Base-by-base conservation (phyloP, 2,329 filamentous ascomycete genomes). In the Penicillium polonicum region DNA sequence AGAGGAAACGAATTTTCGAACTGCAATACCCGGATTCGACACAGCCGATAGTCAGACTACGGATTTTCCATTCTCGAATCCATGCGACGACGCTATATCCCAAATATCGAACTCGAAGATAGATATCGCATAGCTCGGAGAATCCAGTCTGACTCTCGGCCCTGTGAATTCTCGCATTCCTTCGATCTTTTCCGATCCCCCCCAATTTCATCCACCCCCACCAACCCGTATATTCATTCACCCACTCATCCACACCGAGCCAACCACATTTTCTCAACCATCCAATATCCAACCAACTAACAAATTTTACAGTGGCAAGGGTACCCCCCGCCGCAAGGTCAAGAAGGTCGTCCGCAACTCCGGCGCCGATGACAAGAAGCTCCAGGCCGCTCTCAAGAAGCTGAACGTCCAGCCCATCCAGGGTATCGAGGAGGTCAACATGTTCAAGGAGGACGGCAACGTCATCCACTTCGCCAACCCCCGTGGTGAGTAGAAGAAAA, bases 371-470 rank as follows among this genome's bases (percentile, higher is more conserved):
- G 94, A 99, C 88, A 97, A 97, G 91, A 99, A 99, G 88, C 91
- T 99, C 66, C 94, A 99, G 84, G 87, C 88, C 63, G 83, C 91
- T 63, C 86, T 99, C 69, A 99, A 99, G 90, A 99, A 99, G 89
- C 88, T 99, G 79, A 97, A 97, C 82, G 93, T 96, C 60, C 94
- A 99, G 87, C 94, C 94, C 74, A 97, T 99, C 81, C 92, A 96
- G 84, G 91, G 90, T 68, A 99, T 99, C 73, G 94, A 99, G 88
- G 94, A 99, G 85, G 94, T 99, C 79, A 99, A 99, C 89, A 99
- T 99, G 94, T 99, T 99, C 89, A 99, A 99, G 90, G 89, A 90
- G 77, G 94, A 99, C 78, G 94, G 94, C 80, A 99, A 99, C 80
- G 94, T 99, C 79, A 97, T 99, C 76, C 94, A 99, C 87, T 99